Base-by-base conservation (phyloP, 192 early-diverging fungal genomes). In the Linnemannia elongata region DNA sequence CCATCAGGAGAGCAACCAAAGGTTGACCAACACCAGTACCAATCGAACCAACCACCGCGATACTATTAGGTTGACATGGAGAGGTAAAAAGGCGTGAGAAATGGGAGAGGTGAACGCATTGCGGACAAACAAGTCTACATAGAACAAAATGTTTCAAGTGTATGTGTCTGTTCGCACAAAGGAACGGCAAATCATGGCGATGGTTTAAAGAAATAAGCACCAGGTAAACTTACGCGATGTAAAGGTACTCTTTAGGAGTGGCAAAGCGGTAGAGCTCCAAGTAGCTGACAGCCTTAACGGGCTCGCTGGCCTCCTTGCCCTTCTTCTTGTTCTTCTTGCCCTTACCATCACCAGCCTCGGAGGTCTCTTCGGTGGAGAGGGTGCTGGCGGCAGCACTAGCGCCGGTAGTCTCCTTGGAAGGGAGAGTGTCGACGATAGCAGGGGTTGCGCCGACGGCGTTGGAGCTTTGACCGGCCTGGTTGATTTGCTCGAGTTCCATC, bases 211-310 rank as follows among this genome's bases (percentile, higher is more conserved):
- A 52, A 18, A 52, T 22, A 52, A 49, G 17, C 13, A 49, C 0
- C 17, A 15, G 3, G 15, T 12, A 3, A 17, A 77, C 85, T 74
- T 87, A 87, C 85, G 47, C 17, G 27, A 87, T 87, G 45, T 81
- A 87, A 41, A 87, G 10, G 12, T 47, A 33, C 86, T 96, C 96
- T 6, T 78, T 39, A 0, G 75, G 66, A 44, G 93, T 91, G 0
- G 95, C 93, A 81, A 95, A 97, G 9, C 95, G 93, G 74, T 93
- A 96, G 22, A 97, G 88, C 78, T 91, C 75, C 18, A 92, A 52
- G 42, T 95, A 78, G 15, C 91, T 75, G 6, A 96, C 92, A 6
- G 92, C 91, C 72, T 88, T 68, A 70, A 90, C 90, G 24, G 90
- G 78, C 10, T 63, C 66, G 24, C n/a, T 45, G 17, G 49, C 5